Percentiles rank a stretch among this genome's conserved stretches.
These are phyloP conservation scores for Allium fistulosum DNA, from an alignment of 106 monocot species.

Conservation along the genomic window DNA sequence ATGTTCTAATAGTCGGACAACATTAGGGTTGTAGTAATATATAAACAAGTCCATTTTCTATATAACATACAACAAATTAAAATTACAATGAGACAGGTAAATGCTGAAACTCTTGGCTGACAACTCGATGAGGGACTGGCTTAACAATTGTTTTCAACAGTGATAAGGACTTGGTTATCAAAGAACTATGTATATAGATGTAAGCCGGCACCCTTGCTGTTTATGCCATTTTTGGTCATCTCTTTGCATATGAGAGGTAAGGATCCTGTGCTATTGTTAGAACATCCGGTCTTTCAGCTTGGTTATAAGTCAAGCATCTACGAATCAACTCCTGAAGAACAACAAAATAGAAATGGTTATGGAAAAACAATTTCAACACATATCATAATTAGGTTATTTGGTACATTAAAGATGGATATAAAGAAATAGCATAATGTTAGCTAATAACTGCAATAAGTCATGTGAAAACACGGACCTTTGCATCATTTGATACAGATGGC, in stretches of 20 bases:
- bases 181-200: background rate
- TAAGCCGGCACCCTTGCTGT: background rate
- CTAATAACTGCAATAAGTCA: too few species aligned
- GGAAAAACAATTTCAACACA: too few species aligned
- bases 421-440: too few species aligned
- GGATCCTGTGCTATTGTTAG: constrained; percentile 84
- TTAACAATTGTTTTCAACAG: background rate
- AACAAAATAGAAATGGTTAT: background rate
- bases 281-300: constrained; percentile 92
- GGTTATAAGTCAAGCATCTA: constrained; percentile 83
- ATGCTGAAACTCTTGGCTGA: too few species aligned
- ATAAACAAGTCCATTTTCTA: too few species aligned
- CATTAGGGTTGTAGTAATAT: too few species aligned
- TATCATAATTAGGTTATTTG: too few species aligned
- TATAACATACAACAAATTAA: too few species aligned
- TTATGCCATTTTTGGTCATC: constrained; percentile 15
- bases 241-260: constrained; percentile 78
- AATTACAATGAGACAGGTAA: too few species aligned
- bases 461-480: constrained; percentile 50
- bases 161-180: background rate
- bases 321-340: constrained; percentile 71
- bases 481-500: constrained; percentile 84
- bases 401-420: too few species aligned
- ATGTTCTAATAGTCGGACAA: too few species aligned
- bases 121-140: too few species aligned